These are phyloP conservation scores for Coniella vitis DNA, from an alignment of 2,329 filamentous ascomycete genomes.

Conservation along the genomic window DNA sequence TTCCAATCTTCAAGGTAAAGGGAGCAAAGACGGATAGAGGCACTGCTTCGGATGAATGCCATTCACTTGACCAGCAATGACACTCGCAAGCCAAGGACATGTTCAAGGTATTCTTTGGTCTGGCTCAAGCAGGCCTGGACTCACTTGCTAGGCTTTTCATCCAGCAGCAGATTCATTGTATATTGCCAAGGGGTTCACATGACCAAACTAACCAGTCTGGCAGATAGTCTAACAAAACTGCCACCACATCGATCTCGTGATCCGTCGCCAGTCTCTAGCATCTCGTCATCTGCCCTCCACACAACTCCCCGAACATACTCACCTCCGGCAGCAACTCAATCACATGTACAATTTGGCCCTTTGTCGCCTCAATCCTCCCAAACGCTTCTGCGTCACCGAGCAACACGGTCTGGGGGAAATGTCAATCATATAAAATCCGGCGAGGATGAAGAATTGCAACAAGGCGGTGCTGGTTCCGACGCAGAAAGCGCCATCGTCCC, in stretches of 20 bases:
- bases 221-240: slow-evolving; percentile 16
- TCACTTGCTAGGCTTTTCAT: not conserved
- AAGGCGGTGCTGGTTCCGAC: not conserved
- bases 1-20: slow-evolving; percentile 2
- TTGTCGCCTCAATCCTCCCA: slow-evolving; percentile 42
- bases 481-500: slow-evolving; percentile 4
- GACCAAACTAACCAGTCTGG: slow-evolving; percentile 1
- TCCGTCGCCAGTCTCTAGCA: slow-evolving; percentile 3
- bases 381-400: slow-evolving; percentile 36
- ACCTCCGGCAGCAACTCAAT: slow-evolving; percentile 12
- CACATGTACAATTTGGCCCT: slow-evolving; percentile 32
- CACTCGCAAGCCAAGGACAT: too few relatives aligned
- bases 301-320: slow-evolving; percentile 33
- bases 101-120: not conserved
- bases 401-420: slow-evolving; percentile 2
- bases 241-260: slow-evolving; percentile 2
- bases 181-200: not conserved
- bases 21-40: not conserved
- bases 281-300: not conserved
- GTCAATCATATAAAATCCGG: not conserved
- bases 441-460: not conserved
- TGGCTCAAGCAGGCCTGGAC: slow-evolving; percentile 1
- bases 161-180: not conserved
- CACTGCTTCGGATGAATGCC: too few relatives aligned
- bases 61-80: not conserved